A percentile compares a stretch with the other conserved stretches of the same genome.
Conservation (phyloP, 148 eudicot species). For the Rhododendron simsii region DNA sequence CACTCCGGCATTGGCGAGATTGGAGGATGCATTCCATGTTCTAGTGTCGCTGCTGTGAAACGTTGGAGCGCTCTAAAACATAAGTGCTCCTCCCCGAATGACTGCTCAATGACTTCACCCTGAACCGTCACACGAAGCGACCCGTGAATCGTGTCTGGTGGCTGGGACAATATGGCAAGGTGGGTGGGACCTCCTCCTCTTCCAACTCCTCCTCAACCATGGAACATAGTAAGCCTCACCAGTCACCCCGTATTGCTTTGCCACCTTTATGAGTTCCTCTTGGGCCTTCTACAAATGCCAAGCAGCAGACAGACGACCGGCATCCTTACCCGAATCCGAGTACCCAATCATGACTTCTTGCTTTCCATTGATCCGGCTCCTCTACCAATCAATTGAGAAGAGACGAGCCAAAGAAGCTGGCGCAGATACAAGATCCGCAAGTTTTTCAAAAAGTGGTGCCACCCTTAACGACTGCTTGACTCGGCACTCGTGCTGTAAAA, state of each 20-base stretch:
- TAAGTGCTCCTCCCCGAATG: slow-evolving; percentile 89
- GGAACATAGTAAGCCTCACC: slow-evolving; percentile 94
- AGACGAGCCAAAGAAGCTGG: slow-evolving; percentile 81
- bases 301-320: slow-evolving; percentile 94
- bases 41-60: slow-evolving; percentile 86
- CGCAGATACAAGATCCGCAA: slow-evolving; percentile 83
- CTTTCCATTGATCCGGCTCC: slow-evolving; percentile 65
- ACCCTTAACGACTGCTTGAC: slow-evolving; percentile 71
- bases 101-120: slow-evolving; percentile 91
- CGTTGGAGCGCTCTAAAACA: slow-evolving; percentile 85
- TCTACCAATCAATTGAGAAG: slow-evolving; percentile 87
- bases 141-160: slow-evolving; percentile 81
- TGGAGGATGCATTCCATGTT: slow-evolving; percentile 91
- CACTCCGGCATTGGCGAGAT: slow-evolving; percentile 83
- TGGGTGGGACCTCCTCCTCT: slow-evolving; percentile 98
- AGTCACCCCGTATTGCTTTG: slow-evolving; percentile 75
- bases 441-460: slow-evolving; percentile 89
- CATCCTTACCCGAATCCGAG: slow-evolving; percentile 94
- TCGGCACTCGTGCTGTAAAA: slow-evolving; percentile 77
- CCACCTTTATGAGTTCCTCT: slow-evolving; percentile 75
- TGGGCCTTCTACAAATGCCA: slow-evolving; percentile 92
- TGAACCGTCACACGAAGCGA: slow-evolving; percentile 89
- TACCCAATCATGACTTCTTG: slow-evolving; percentile 99
- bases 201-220: slow-evolving; percentile 96
- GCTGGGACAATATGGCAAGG: slow-evolving; percentile 89